Base-by-base conservation (phyloP, 2,329 filamentous ascomycete species). In the Aspergillus sp. region DNA sequence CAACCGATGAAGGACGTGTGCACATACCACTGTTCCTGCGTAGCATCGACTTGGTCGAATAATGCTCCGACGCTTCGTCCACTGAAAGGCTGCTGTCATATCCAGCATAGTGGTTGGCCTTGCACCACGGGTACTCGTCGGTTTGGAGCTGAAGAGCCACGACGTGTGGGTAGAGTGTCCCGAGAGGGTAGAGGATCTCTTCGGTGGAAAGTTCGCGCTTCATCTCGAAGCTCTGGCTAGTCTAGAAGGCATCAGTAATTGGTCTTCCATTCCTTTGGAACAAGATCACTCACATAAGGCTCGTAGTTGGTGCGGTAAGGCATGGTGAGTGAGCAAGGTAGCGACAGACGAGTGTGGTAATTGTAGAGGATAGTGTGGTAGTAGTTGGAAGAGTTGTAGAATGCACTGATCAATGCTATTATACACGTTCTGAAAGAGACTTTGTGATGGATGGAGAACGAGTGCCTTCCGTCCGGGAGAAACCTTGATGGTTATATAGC, bases 241-340 rank as follows among this genome's bases (percentile, higher is more conserved):
- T 66, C 68, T 74, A 21, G 2, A 25, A 45, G 43, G 47, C 15
- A 43, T 65, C 38, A 62, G 62, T 58, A 39, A 53, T 15, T 28
- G 17, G 15, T n/a, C 32, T n/a, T 45, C 41, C 28, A 32, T 60
- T 30, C 65, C n/a, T 21, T 23, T 1, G 13, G 17, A 4, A 12
- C 15, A 51, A 39, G 25, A 30, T 19, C 39, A 74, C 74, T 65
- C 65, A 76, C 75, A 55, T 76, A 75, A 53, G 74, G 69, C 60
- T 77, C 73, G 59, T 76, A 77, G 70, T 77, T 77, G 65, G 69
- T 72, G 54, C 74, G 76, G 72, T 77, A 77, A 48, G 65, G 66
- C 72, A 75, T 77, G 45, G 45, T 73, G 63, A 21, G 12, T 30
- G n/a, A 49, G 28, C 28, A n/a, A 55, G 39, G 43, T 43, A 13